Conservation (phyloP, 1,284 basidiomycete species). For the Ceratobasidium sp. region DNA sequence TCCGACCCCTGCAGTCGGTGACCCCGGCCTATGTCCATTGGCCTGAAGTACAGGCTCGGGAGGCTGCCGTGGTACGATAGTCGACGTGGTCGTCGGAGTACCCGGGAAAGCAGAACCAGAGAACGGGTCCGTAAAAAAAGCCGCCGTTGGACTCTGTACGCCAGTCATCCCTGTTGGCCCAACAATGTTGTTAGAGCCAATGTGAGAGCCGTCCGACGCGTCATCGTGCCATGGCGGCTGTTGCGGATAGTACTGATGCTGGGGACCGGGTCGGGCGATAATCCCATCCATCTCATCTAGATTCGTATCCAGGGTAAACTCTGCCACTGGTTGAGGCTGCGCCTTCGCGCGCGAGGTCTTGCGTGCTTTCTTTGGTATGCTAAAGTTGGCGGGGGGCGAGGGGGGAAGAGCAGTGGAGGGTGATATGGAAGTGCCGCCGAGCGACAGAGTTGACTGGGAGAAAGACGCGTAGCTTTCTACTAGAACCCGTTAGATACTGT, state of each 20-base stretch:
- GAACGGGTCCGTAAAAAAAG: constrained; percentile 39
- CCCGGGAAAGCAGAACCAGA: constrained; percentile 14
- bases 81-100: constrained; percentile 4
- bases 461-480: not conserved
- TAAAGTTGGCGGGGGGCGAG: constrained; percentile 8
- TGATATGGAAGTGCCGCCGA: constrained; percentile 1
- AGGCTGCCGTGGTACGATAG: not conserved
- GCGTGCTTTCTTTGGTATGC: constrained; percentile 5
- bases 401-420: constrained; percentile 12
- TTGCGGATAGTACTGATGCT: constrained; percentile 29
- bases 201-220: constrained; percentile 11
- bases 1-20: constrained; percentile 35
- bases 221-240: constrained; percentile 37
- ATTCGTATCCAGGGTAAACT: constrained; percentile 76
- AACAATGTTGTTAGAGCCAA: not conserved
- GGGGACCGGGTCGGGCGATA: constrained; percentile 56
- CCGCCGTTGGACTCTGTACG: constrained; percentile 34
- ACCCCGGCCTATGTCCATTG: constrained; percentile 31
- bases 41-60: constrained; percentile 13
- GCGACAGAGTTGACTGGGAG: constrained; percentile 13
- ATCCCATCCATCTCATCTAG: constrained; percentile 87
- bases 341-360: constrained; percentile 21
- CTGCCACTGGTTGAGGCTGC: constrained; percentile 20
- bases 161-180: constrained; percentile 24
- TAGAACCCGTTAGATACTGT: not conserved